A percentile compares a stretch with the other conserved stretches of the same genome.
Evolutionary conservation across 805 yeast genomes (phyloP).

Genomic region (Middelhovenomyces tepae): DNA sequence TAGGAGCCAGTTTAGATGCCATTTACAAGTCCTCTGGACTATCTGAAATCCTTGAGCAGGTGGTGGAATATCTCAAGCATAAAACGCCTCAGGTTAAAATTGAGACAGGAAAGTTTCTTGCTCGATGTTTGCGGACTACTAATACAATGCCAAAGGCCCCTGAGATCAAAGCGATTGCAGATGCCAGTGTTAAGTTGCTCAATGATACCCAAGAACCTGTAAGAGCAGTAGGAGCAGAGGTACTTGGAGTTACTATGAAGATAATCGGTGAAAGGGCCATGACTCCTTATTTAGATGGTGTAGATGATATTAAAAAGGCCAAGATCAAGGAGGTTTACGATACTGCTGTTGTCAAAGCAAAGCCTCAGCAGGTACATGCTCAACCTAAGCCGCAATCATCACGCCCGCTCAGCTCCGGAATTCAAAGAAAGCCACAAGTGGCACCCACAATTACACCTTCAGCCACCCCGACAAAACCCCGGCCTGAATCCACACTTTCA

Average conservation of each 20-base stretch:
- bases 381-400: not conserved
- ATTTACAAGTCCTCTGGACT: conserved; percentile 43
- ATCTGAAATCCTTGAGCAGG: conserved; percentile 49
- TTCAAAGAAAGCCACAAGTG: not conserved
- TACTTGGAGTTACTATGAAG: conserved; percentile 75
- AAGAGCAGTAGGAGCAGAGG: conserved; percentile 66
- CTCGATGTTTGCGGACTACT: conserved; percentile 51
- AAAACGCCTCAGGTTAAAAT: conserved; percentile 78
- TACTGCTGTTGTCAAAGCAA: conserved; percentile 46
- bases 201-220: conserved; percentile 80
- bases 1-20: conserved; percentile 57
- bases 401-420: not conserved
- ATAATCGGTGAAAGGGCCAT: conserved; percentile 69
- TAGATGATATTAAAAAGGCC: conserved; percentile 66
- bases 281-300: conserved; percentile 48
- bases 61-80: conserved; percentile 52
- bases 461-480: not conserved
- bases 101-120: conserved; percentile 57
- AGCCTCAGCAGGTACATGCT: conserved; percentile 23
- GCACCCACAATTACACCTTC: not conserved
- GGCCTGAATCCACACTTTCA: not conserved
- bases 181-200: conserved; percentile 50
- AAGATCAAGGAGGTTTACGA: conserved; percentile 57
- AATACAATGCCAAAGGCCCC: conserved; percentile 37
- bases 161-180: conserved; percentile 53